Conservation (phyloP, 352 stramenopile genomes). For the Hyphochytrium catenoides region DNA sequence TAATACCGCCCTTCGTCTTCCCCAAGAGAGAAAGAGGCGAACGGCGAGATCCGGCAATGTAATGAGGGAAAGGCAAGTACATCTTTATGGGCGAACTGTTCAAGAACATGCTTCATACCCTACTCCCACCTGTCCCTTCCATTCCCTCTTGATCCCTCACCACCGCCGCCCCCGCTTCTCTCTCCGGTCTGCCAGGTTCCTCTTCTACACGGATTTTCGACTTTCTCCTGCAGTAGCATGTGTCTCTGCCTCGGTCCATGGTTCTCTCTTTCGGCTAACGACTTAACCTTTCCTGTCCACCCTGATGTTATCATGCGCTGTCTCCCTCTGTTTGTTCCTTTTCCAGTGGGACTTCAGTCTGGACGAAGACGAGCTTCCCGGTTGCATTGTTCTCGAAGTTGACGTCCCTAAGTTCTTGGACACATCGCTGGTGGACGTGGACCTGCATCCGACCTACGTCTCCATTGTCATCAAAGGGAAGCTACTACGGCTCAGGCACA, state of each 20-base stretch:
- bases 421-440: conserved; percentile 74
- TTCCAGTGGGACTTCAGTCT: conserved; percentile 54
- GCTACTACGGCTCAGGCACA: conserved; percentile 29
- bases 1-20: not conserved
- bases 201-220: too few species aligned
- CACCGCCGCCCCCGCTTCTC: too few species aligned
- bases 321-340: not conserved
- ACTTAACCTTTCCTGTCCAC: too few species aligned
- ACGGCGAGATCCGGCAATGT: conserved; percentile 37
- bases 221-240: too few species aligned
- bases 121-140: too few species aligned
- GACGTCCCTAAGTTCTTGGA: conserved; percentile 62
- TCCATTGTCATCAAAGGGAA: conserved; percentile 80
- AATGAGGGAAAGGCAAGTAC: conserved; percentile 26
- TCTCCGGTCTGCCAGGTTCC: too few species aligned
- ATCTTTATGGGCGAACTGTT: too few species aligned
- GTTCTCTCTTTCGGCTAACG: too few species aligned
- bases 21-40: conserved; percentile 13
- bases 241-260: too few species aligned
- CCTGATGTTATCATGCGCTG: too few species aligned
- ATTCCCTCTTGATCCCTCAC: too few species aligned
- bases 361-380: conserved; percentile 22
- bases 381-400: conserved; percentile 45
- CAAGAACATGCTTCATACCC: too few species aligned
- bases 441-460: conserved; percentile 76